Evolutionary conservation across 352 stramenopile genomes (phyloP), one percentile per base, ranked within the genome.

Genomic region (Globisporangium barbulae): DNA sequence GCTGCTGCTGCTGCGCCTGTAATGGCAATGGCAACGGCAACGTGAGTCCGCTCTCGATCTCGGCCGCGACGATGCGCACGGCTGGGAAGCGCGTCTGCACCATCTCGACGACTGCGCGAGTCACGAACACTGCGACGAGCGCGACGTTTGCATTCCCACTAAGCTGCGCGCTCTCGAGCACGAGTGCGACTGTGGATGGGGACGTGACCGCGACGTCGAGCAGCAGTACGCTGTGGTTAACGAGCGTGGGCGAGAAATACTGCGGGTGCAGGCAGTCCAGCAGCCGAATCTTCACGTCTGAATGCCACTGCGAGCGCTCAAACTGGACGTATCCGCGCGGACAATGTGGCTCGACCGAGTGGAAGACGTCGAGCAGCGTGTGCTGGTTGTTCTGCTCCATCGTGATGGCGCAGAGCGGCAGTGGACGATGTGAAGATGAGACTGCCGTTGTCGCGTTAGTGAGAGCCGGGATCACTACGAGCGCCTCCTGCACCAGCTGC

Each of bases 401-500:
- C 39, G 42, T 61, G 53, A 55, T 61, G 4, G 47, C 35, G 8
- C n/a, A 28, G 25, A 64, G 54, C n/a, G 45, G 31, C 47, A 57
- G 6, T 12, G 31, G 31, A 25, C 53, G 44, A 39, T 28, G 25
- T n/a, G 39, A 7, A 4, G 12, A n/a, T 45, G 39, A 45, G 12
- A n/a, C 5, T 12, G 28, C 19, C 19, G 22, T 48, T 10, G 37
- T 21, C 42, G 48, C 35, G 3, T 41, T 41, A 10, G 6, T 22
- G 28, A 59, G 53, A 3, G 35, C 59, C 12, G 75, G 70, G 25
- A 71, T 55, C 60, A 66, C 72, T 22, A 65, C 60, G 1, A 82
- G 50, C n/a, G 74, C 61, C 41, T 82, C 72, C 15, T 79, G 67
- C 9, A 79, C 25, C 12, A 77, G 56, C 39, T 73, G 50, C 22